phyloP scores from a whole-genome alignment of 306 rosid genomes.

The Gleditsia sinensis region DNA sequence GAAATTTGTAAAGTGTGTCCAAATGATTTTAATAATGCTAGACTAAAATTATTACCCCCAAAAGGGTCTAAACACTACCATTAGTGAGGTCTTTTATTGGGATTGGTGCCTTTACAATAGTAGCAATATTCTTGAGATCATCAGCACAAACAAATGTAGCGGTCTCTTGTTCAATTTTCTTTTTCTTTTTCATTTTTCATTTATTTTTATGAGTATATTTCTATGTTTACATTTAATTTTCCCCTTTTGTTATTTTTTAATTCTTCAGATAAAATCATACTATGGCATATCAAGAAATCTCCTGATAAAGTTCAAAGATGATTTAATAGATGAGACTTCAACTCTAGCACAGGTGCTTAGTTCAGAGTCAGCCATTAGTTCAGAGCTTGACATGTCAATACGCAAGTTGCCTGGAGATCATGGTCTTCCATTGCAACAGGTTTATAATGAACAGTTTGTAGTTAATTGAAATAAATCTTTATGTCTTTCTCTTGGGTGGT shows the following conservation, averaged over 20 bases:
- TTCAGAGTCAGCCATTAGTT: slow-evolving; percentile 89
- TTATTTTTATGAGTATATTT: background rate
- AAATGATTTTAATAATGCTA: background rate
- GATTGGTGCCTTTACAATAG: background rate
- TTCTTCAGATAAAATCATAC: slow-evolving; percentile 87
- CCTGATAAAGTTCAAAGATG: slow-evolving; percentile 83
- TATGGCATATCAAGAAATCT: slow-evolving; percentile 92
- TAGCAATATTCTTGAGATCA: background rate
- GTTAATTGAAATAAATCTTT: background rate
- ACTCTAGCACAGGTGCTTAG: slow-evolving; percentile 81
- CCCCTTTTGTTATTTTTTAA: slow-evolving; percentile 12
- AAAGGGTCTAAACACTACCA: background rate
- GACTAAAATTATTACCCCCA: background rate
- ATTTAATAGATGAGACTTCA: slow-evolving; percentile 82
- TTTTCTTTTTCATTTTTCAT: background rate
- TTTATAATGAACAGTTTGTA: slow-evolving; percentile 19
- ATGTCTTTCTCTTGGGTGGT: background rate
- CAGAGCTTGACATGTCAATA: slow-evolving; percentile 93
- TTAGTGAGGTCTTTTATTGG: background rate
- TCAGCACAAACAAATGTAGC: background rate
- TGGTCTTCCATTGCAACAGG: slow-evolving; percentile 95
- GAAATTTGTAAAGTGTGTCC: background rate
- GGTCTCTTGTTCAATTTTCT: background rate
- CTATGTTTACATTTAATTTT: slow-evolving; percentile 4
- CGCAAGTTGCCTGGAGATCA: slow-evolving; percentile 92